Evolutionary conservation across 106 monocot genomes (phyloP), one percentile per base, ranked within the genome.

Genomic region (Amphibolis antarctica): DNA sequence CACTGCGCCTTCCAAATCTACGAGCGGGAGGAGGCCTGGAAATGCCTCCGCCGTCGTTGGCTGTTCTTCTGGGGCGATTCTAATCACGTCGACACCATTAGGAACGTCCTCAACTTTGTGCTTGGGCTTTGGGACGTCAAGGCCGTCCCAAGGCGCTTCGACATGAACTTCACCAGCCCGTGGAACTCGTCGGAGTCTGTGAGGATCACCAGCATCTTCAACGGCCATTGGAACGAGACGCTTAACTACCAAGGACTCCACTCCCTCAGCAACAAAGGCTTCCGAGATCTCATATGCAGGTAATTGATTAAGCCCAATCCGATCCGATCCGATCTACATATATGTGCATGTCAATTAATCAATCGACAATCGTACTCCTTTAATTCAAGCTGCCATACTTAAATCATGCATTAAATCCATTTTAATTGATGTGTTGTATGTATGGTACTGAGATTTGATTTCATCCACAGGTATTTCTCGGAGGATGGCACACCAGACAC

Each of bases 51-150:
- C 23, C 44, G 56, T 67, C 71, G 73, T 45, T 92, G 92, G 92
- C 70, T 92, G 67, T 87, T 92, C 73, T 92, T 92, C 62, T 92
- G 92, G 92, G 92, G 92, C 30, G 88, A 92, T 67, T 92, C 92
- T 21, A 88, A 88, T 51, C 87, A 92, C 63, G 82, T 88, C 10
- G 92, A 88, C 72, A 87, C 92, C 21, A 71, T 92, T 48, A 72
- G 92, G 27, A 92, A 92, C 59, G 26, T 92, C 42, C 77, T 92
- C 44, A 79, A 62, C 22, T 87, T 92, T 66, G 80, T 84, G 6
- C 78, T 87, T 22, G 81, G 81, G 1, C 59, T 69, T 3, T 12
- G 63, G 15, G 75, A 79, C 28, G 54, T 77, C 13, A 5, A 48
- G 0, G 45, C 75, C 17, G 79, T 92, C 10, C 65, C 79, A 0